phyloP scores from a whole-genome alignment of 805 yeast species.

The Suhomyces sp. region DNA sequence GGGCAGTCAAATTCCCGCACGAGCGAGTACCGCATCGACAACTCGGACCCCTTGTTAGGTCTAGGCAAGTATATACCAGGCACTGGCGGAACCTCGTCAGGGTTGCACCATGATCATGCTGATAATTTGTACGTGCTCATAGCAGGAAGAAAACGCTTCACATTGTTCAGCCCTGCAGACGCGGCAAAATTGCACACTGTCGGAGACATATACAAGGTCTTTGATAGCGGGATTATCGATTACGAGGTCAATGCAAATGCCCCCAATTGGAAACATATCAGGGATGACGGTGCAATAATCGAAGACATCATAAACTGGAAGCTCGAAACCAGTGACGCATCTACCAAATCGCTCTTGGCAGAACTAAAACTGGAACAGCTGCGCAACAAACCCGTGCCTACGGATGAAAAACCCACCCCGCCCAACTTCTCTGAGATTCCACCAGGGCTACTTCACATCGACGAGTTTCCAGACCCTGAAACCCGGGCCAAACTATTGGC shows the following conservation, averaged over 20 bases:
- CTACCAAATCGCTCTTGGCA: conserved; percentile 6
- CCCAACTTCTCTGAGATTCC: conserved; percentile 69
- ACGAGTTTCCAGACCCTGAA: conserved; percentile 41
- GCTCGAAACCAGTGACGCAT: conserved; percentile 23
- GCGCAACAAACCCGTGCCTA: conserved; percentile 11
- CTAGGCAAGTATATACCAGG: conserved; percentile 58
- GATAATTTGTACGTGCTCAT: conserved; percentile 67
- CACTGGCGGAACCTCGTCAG: conserved; percentile 58
- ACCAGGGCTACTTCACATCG: conserved; percentile 58
- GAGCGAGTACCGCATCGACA: conserved; percentile 9
- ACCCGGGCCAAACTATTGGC: conserved; percentile 24
- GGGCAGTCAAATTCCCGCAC: conserved; percentile 38
- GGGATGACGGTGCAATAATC: conserved; percentile 60
- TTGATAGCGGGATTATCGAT: conserved; percentile 64
- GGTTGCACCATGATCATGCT: conserved; percentile 79
- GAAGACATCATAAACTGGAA: conserved; percentile 48
- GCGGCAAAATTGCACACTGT: conserved; percentile 58
- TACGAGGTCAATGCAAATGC: conserved; percentile 52
- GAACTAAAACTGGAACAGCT: conserved; percentile 8
- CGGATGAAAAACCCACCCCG: conserved; percentile 44
- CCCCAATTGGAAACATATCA: conserved; percentile 59
- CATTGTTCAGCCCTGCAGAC: conserved; percentile 62
- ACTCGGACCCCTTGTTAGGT: conserved; percentile 23
- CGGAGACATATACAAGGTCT: conserved; percentile 56
- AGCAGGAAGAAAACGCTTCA: conserved; percentile 62